Conservation (phyloP, 2,329 filamentous ascomycete species). For the Clarireedia homoeocarpa region DNA sequence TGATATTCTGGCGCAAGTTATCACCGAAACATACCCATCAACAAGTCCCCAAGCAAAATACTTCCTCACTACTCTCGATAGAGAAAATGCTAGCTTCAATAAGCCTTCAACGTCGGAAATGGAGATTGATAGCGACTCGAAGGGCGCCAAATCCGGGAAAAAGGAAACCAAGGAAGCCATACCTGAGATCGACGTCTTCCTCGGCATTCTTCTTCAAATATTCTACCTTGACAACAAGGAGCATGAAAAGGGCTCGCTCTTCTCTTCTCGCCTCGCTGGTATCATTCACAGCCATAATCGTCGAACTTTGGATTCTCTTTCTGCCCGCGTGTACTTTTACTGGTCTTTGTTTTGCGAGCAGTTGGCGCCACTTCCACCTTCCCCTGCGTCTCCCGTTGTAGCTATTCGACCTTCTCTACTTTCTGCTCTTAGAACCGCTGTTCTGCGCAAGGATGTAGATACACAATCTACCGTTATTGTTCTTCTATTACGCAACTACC, state of each 20-base stretch:
- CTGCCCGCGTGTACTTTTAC: constrained; percentile 97
- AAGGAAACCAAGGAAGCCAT: constrained; percentile 66
- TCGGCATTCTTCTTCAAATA: constrained; percentile 80
- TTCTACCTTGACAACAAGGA: constrained; percentile 81
- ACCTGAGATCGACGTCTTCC: constrained; percentile 82
- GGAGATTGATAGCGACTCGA: constrained; percentile 61
- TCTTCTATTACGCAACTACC: constrained; percentile 88
- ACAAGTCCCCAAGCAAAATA: constrained; percentile 55
- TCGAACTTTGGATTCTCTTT: constrained; percentile 85
- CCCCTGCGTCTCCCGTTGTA: constrained; percentile 79
- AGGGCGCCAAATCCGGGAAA: constrained; percentile 51
- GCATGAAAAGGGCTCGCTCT: constrained; percentile 70
- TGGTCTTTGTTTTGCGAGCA: constrained; percentile 94
- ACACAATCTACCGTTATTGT: constrained; percentile 97
- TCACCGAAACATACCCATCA: constrained; percentile 70
- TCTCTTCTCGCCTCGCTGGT: constrained; percentile 77
- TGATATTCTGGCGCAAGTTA: constrained; percentile 72
- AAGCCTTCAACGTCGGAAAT: constrained; percentile 55
- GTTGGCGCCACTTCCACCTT: constrained; percentile 78
- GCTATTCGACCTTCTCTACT: constrained; percentile 80
- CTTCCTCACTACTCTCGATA: constrained; percentile 62
- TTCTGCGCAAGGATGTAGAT: constrained; percentile 91
- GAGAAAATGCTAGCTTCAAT: constrained; percentile 56
- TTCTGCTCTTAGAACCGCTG: constrained; percentile 85
- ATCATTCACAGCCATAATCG: constrained; percentile 85